Evolutionary conservation across 208 protist species (phyloP).

Genomic region (Perkinsela sp.): DNA sequence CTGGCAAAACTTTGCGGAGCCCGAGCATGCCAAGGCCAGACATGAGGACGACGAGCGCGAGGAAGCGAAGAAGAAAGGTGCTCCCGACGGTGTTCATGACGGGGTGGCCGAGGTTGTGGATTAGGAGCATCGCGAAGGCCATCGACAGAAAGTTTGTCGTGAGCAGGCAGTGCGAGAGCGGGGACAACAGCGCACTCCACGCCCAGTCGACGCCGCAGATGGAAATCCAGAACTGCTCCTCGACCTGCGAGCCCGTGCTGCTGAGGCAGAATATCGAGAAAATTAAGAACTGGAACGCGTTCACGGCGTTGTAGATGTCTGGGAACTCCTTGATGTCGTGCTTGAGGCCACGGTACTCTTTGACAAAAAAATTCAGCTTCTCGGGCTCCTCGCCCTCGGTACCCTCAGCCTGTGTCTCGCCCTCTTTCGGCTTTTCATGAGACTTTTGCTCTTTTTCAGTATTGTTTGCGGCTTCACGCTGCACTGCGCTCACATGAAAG

Average conservation of each 20-base stretch:
- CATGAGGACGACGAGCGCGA: slow-evolving; percentile 16
- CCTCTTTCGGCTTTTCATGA: neutral
- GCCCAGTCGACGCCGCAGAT: slow-evolving; percentile 33
- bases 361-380: slow-evolving; percentile 6
- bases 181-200: slow-evolving; percentile 30
- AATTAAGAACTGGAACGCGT: slow-evolving; percentile 46
- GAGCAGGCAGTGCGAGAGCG: slow-evolving; percentile 33
- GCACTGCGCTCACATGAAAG: no score
- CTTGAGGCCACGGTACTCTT: slow-evolving; percentile 22
- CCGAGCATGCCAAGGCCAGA: slow-evolving; percentile 39
- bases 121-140: slow-evolving; percentile 54
- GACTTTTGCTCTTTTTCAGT: no score
- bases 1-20: slow-evolving; percentile 11
- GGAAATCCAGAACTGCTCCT: slow-evolving; percentile 44
- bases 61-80: slow-evolving; percentile 21
- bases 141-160: slow-evolving; percentile 64
- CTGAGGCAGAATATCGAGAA: slow-evolving; percentile 62
- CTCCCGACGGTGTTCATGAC: slow-evolving; percentile 32
- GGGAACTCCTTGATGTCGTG: slow-evolving; percentile 36
- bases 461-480: no score
- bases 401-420: slow-evolving; percentile 6
- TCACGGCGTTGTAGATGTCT: slow-evolving; percentile 63
- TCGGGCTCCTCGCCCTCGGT: slow-evolving; percentile 6
- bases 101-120: slow-evolving; percentile 44
- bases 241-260: slow-evolving; percentile 41